A percentile compares a stretch with the other conserved stretches of the same genome.
Evolutionary conservation across 331 rosid species (phyloP).

Genomic region (Malus hybrid): DNA sequence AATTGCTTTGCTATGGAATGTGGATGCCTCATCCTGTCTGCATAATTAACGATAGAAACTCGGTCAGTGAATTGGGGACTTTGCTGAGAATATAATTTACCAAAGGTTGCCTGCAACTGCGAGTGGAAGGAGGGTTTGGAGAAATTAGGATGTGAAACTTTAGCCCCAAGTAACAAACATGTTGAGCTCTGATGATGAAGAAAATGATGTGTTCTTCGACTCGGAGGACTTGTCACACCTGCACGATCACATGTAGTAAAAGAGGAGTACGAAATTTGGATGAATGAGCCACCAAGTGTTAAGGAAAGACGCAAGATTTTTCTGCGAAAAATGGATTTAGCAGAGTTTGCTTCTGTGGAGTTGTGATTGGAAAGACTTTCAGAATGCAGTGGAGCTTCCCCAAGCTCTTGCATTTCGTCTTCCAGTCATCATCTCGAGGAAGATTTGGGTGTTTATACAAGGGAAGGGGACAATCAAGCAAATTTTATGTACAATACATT

Average conservation of each 20-base stretch:
- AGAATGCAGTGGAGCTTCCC: slow-evolving; percentile 38
- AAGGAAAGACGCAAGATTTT: slow-evolving; percentile 53
- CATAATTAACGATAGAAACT: slow-evolving; percentile 28
- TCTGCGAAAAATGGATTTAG: slow-evolving; percentile 49
- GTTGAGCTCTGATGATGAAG: slow-evolving; percentile 58
- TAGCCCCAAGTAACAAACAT: slow-evolving; percentile 47
- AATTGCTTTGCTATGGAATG: slow-evolving; percentile 1
- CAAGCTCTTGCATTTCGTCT: slow-evolving; percentile 22
- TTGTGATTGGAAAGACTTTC: slow-evolving; percentile 32
- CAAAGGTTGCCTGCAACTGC: not conserved
- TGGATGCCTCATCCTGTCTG: slow-evolving; percentile 10
- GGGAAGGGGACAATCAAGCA: not conserved
- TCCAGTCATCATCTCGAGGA: not conserved
- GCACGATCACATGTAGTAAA: slow-evolving; percentile 20
- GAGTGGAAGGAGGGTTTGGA: too few species aligned
- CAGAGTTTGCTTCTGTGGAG: slow-evolving; percentile 22
- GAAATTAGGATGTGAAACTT: slow-evolving; percentile 28
- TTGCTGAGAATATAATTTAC: slow-evolving; percentile 1
- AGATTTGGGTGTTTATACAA: too few species aligned
- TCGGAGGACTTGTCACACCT: slow-evolving; percentile 57
- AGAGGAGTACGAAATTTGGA: slow-evolving; percentile 52
- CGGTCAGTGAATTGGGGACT: slow-evolving; percentile 37
- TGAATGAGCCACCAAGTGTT: slow-evolving; percentile 68
- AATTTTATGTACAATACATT: slow-evolving; percentile 16
- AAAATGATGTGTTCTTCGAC: slow-evolving; percentile 64